phyloP scores from a whole-genome alignment of 805 yeast species.

The Hanseniaspora hatyaiensis region DNA sequence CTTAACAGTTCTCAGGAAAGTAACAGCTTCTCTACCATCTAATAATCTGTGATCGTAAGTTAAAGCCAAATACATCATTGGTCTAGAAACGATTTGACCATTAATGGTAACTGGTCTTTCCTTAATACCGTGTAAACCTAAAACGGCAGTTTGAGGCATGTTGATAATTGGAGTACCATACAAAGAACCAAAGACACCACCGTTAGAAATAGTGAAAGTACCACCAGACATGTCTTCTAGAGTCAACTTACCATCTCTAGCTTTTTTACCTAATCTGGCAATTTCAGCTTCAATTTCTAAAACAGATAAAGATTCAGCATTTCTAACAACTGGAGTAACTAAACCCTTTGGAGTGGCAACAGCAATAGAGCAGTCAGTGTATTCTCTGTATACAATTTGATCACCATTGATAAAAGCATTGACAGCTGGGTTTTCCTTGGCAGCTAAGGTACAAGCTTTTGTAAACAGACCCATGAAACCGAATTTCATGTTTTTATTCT shows the following conservation, averaged over 20 bases:
- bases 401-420: slow-evolving; percentile 92
- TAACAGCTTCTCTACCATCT: slow-evolving; percentile 98
- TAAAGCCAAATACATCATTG: slow-evolving; percentile 98
- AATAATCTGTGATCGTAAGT: slow-evolving; percentile 96
- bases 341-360: slow-evolving; percentile 99
- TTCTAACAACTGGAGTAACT: slow-evolving; percentile 95
- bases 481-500: slow-evolving; percentile 84
- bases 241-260: slow-evolving; percentile 92
- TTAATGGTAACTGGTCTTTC: slow-evolving; percentile 94
- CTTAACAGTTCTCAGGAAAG: slow-evolving; percentile 89
- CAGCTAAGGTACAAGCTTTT: slow-evolving; percentile 83
- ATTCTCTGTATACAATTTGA: slow-evolving; percentile 91
- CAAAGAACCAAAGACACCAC: slow-evolving; percentile 96
- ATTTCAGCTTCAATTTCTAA: slow-evolving; percentile 86
- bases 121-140: slow-evolving; percentile 94
- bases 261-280: slow-evolving; percentile 68
- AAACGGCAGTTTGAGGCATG: slow-evolving; percentile 95
- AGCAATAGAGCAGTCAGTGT: slow-evolving; percentile 88
- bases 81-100: slow-evolving; percentile 92
- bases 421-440: slow-evolving; percentile 88
- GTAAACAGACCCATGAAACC: slow-evolving; percentile 99
- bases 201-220: slow-evolving; percentile 96
- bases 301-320: slow-evolving; percentile 81
- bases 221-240: slow-evolving; percentile 99
- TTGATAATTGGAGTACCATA: slow-evolving; percentile 98